These are phyloP conservation scores for Colletotrichum cereale DNA, from an alignment of 2,329 filamentous ascomycete genomes.

Conservation along the genomic window DNA sequence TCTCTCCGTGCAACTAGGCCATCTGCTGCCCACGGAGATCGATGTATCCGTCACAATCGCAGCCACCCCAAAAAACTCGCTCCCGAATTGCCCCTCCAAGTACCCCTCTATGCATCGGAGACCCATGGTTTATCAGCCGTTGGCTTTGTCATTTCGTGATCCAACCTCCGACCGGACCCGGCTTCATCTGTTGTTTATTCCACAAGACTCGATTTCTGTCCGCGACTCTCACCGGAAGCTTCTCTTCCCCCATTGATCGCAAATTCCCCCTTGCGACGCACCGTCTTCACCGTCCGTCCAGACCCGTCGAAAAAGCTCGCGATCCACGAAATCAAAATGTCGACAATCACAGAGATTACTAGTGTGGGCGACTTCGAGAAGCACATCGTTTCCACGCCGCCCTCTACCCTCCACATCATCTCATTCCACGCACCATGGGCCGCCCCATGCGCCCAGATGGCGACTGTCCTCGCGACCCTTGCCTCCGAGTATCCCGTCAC, in stretches of 20 bases:
- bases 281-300: neutral
- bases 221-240: conserved; percentile 14
- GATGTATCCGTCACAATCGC: conserved; percentile 6
- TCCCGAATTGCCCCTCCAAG: conserved; percentile 39
- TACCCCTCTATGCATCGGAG: conserved; percentile 39
- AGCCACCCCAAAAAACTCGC: conserved; percentile 33
- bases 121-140: conserved; percentile 38
- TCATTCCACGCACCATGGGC: conserved; percentile 99
- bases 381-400: conserved; percentile 73
- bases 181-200: conserved; percentile 12
- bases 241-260: conserved; percentile 8
- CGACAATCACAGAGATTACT: conserved; percentile 81
- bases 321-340: conserved; percentile 65
- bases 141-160: conserved; percentile 36
- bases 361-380: conserved; percentile 80
- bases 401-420: conserved; percentile 81
- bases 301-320: conserved; percentile 16
- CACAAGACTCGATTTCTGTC: conserved; percentile 7
- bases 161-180: conserved; percentile 9
- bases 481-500: conserved; percentile 85
- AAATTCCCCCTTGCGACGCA: neutral
- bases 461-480: conserved; percentile 84
- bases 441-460: conserved; percentile 95
- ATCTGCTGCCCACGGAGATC: conserved; percentile 9
- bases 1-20: neutral